Base-by-base conservation (phyloP, 495 filamentous ascomycete genomes). In the Aspergillus hancockii region DNA sequence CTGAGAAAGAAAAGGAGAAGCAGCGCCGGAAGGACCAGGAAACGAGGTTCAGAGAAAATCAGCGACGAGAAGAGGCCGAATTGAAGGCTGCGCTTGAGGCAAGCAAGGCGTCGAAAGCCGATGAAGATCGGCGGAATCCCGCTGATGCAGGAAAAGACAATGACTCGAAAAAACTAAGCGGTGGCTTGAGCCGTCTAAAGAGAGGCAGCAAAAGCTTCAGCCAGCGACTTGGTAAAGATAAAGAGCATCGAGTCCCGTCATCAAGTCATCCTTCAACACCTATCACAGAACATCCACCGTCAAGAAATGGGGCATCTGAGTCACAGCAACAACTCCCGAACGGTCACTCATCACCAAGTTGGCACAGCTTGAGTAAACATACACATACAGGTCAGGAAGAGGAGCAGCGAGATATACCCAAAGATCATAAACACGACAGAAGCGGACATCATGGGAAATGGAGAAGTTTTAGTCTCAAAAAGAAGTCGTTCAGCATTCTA, bases 1-100 rank as follows among this genome's bases (percentile, higher is more conserved):
- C 84, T 21, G 86, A 88, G 23, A 93, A 88, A 63, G 88, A 89
- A 38, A 79, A 76, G 55, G 80, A 85, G 55, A 90, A 88, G 62
- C 83, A 84, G 60, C 85, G 84, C 40, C 79, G 85, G 56, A 88
- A 86, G 61, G 89, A 90, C 31, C 65, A 81, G 12, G 85, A 90
- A 23, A 73, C 61, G 57, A 69, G 72, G 55, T 59, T 79, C 21
- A 76, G 72, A 61, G 81, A 85, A 45, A 71, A 73, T 30, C 71
- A 79, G 52, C 77, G 77, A 58, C 80, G 79, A 47, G 82, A 87
- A 63, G 81, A 83, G 21, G 83, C 83, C 21, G 84, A 89, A 8
- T 55, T 83, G 5, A 82, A 81, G 68, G 77, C 75, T 41, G 85
- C 83, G 0, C 71, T 88, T 14, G 82, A 85, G 58, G 76, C 79